These are phyloP conservation scores for Lobosporangium transversale DNA, from an alignment of 192 early-diverging fungal genomes.

Conservation along the genomic window DNA sequence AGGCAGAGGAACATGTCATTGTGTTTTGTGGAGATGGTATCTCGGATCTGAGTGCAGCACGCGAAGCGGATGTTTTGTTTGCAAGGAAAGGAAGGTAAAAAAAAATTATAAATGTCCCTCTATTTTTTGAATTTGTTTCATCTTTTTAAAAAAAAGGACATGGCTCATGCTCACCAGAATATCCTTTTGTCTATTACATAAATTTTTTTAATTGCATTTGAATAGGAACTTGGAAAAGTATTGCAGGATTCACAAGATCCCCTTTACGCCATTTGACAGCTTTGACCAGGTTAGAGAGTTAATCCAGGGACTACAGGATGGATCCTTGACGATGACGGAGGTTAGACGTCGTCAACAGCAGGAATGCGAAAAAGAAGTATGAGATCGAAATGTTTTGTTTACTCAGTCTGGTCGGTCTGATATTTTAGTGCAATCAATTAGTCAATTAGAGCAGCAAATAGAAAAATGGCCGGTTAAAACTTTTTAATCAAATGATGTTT, in stretches of 20 bases:
- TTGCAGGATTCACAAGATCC: conserved; percentile 68
- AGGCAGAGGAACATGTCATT: conserved; percentile 50
- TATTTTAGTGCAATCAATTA: not conserved
- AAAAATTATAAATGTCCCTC: too few species aligned
- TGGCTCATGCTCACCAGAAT: too few species aligned
- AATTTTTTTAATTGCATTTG: too few species aligned
- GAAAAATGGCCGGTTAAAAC: not conserved
- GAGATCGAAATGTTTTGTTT: too few species aligned
- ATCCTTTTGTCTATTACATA: too few species aligned
- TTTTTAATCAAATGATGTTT: too few species aligned
- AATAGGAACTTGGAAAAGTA: conserved; percentile 72
- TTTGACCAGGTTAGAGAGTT: conserved; percentile 57
- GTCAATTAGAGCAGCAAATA: not conserved
- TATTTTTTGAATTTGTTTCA: too few species aligned
- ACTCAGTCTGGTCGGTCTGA: not conserved
- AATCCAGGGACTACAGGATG: conserved; percentile 24
- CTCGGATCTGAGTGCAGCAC: conserved; percentile 78
- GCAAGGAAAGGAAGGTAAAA: conserved; percentile 67
- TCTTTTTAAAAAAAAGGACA: too few species aligned
- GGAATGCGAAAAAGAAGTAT: conserved; percentile 15
- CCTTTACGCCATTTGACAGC: conserved; percentile 64
- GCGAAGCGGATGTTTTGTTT: conserved; percentile 80
- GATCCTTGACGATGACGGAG: conserved; percentile 19
- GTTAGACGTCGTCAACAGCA: conserved; percentile 28
- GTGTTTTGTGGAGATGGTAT: conserved; percentile 86